Evolutionary conservation across 1,139 yeast species (phyloP).

Genomic region (Candida sp.): DNA sequence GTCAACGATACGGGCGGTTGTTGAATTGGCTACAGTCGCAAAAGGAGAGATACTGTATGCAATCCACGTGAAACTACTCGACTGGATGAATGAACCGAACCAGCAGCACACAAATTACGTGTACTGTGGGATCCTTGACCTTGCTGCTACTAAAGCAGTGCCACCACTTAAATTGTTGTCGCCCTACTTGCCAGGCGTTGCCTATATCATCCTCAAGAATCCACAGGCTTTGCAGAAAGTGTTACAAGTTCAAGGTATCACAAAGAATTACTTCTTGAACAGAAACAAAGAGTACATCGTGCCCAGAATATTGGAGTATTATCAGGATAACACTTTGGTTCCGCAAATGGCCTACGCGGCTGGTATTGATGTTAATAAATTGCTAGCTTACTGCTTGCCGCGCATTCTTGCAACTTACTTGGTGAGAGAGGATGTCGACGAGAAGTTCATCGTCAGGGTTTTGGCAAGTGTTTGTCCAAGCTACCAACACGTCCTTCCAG

Average conservation of each 20-base stretch:
- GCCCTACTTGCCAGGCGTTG: conserved; percentile 80
- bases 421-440: conserved; percentile 46
- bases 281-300: conserved; percentile 78
- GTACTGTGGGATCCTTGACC: conserved; percentile 55
- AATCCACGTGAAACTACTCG: conserved; percentile 60
- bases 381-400: conserved; percentile 39
- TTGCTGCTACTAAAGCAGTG: conserved; percentile 47
- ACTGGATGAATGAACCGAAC: conserved; percentile 60
- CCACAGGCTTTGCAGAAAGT: conserved; percentile 62
- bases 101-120: conserved; percentile 70
- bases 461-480: conserved; percentile 58
- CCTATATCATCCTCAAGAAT: conserved; percentile 66
- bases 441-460: conserved; percentile 55
- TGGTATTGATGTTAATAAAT: conserved; percentile 33
- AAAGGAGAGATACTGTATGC: conserved; percentile 69
- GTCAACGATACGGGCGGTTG: conserved; percentile 62
- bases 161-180: conserved; percentile 75
- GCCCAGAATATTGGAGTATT: conserved; percentile 73
- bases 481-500: conserved; percentile 36
- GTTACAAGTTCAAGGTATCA: conserved; percentile 67
- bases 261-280: conserved; percentile 62
- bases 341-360: conserved; percentile 53
- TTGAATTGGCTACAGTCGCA: conserved; percentile 60
- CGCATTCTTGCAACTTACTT: conserved; percentile 46
- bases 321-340: conserved; percentile 59